phyloP scores from a whole-genome alignment of 106 monocot species.

The Dendrobium catenatum region DNA sequence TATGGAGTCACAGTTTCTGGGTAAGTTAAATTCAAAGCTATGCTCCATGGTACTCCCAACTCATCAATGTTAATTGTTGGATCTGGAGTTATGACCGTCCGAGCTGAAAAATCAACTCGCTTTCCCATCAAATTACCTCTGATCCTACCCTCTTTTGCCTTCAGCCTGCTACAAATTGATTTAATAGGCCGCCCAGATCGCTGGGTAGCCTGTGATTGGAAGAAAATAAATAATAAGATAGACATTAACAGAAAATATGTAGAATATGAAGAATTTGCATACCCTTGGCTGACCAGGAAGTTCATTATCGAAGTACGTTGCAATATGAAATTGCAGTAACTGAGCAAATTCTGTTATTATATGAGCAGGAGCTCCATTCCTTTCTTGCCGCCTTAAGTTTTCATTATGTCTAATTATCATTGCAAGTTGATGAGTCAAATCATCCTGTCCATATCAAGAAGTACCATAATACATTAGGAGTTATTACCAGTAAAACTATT shows the following conservation, averaged over 20 bases:
- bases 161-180: conserved; percentile 92
- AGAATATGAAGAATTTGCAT: neutral
- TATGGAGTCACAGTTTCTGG: conserved; percentile 97
- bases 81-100: conserved; percentile 92
- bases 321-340: conserved; percentile 91
- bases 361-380: conserved; percentile 97
- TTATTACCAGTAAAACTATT: neutral
- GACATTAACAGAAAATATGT: neutral
- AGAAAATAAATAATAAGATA: conserved; percentile 5
- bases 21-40: conserved; percentile 87
- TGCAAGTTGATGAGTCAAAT: conserved; percentile 96
- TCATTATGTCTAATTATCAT: conserved; percentile 98
- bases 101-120: conserved; percentile 90
- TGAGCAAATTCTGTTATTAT: conserved; percentile 99
- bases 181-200: conserved; percentile 93
- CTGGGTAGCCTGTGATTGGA: conserved; percentile 66
- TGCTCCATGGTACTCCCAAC: conserved; percentile 91
- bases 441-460: conserved; percentile 50
- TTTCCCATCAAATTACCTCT: conserved; percentile 99
- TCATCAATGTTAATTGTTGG: conserved; percentile 95
- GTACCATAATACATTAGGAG: neutral
- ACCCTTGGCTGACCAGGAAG: conserved; percentile 99
- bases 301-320: conserved; percentile 99
- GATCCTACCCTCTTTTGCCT: conserved; percentile 98
- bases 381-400: conserved; percentile 83